Evolutionary conservation across 2,329 filamentous ascomycete species (phyloP).

Genomic region (Furcasterigmium furcatum): DNA sequence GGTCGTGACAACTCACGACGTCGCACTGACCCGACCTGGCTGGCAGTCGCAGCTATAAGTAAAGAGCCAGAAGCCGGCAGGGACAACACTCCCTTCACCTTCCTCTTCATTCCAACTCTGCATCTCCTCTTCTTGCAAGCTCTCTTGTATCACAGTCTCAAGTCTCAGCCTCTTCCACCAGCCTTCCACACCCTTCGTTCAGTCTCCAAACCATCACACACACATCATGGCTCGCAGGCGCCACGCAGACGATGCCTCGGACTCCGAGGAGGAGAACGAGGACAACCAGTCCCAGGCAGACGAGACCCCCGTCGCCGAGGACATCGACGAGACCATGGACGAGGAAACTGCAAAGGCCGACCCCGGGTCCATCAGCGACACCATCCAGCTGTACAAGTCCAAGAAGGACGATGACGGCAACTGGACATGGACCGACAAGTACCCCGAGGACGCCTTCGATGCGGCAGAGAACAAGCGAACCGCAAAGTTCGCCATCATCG

Average conservation of each 20-base stretch:
- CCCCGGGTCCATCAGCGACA: conserved; percentile 30
- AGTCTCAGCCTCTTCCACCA: too few relatives aligned
- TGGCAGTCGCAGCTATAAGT: too few relatives aligned
- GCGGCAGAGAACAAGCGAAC: conserved; percentile 60
- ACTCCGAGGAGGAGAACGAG: neutral
- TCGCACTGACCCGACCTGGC: too few relatives aligned
- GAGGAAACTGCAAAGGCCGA: neutral
- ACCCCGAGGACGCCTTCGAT: conserved; percentile 50
- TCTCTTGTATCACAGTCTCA: too few relatives aligned
- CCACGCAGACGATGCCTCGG: neutral
- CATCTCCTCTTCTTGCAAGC: too few relatives aligned
- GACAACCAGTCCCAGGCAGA: neutral
- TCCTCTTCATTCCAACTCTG: too few relatives aligned
- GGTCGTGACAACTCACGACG: too few relatives aligned
- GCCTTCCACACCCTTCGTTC: too few relatives aligned
- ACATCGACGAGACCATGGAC: neutral
- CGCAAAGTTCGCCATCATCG: conserved; percentile 57
- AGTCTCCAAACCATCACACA: too few relatives aligned
- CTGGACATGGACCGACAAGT: conserved; percentile 52
- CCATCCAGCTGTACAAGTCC: conserved; percentile 37
- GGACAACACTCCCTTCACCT: too few relatives aligned
- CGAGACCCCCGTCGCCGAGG: neutral
- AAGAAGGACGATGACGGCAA: conserved; percentile 44
- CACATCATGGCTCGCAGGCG: too few relatives aligned
- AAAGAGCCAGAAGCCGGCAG: too few relatives aligned